Percentiles rank a stretch among this genome's conserved stretches.
Evolutionary conservation across 768 basidiomycete species (phyloP).

Genomic region (Vishniacozyma victoriae): DNA sequence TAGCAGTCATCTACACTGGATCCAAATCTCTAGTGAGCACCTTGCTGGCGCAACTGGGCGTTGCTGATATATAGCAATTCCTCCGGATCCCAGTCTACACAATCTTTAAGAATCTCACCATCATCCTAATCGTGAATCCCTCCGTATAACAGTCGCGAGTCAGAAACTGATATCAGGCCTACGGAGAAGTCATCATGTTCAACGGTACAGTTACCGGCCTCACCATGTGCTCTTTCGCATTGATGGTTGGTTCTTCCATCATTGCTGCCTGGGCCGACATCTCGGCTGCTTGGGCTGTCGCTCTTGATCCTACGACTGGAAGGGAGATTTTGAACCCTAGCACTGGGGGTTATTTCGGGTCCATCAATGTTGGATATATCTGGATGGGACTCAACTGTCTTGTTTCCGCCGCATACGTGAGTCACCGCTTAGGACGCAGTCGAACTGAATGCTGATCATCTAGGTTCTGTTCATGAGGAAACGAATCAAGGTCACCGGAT

Average conservation of each 20-base stretch:
- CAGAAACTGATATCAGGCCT: slow-evolving; percentile 58
- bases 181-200: slow-evolving; percentile 97
- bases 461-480: slow-evolving; percentile 95
- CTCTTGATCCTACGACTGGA: slow-evolving; percentile 37
- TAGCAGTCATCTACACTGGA: slow-evolving; percentile 93
- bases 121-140: slow-evolving; percentile 71
- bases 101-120: slow-evolving; percentile 91
- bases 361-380: slow-evolving; percentile 77
- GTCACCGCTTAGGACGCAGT: slow-evolving; percentile 37
- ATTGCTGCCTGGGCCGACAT: slow-evolving; percentile 95
- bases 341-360: too few relatives aligned
- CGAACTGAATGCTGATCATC: slow-evolving; percentile 1
- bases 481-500: slow-evolving; percentile 89
- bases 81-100: slow-evolving; percentile 95
- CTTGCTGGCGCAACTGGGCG: not conserved
- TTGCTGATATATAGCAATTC: slow-evolving; percentile 68
- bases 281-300: slow-evolving; percentile 47
- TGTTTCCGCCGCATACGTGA: slow-evolving; percentile 80
- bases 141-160: not conserved
- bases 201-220: slow-evolving; percentile 79
- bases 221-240: slow-evolving; percentile 78
- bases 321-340: slow-evolving; percentile 21
- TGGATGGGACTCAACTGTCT: slow-evolving; percentile 96
- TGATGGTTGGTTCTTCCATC: slow-evolving; percentile 93
- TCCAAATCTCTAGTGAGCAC: slow-evolving; percentile 84